Evolutionary conservation across 2,329 filamentous ascomycete species (phyloP), one percentile per base, ranked within the genome.

Genomic region (Trichoderma simmonsii): DNA sequence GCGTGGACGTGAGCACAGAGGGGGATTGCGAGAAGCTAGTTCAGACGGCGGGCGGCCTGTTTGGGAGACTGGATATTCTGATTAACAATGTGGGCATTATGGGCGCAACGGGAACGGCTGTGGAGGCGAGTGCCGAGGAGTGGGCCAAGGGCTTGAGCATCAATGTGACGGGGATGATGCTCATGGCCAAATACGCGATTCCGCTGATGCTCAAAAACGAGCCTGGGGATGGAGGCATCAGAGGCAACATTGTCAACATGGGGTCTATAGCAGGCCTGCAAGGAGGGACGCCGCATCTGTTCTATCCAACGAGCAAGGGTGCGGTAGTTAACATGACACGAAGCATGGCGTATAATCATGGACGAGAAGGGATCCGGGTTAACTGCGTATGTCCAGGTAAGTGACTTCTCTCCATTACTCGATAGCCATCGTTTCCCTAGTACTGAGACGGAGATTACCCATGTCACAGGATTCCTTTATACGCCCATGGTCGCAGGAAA

Each of bases 161-260:
- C 61, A 92, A 92, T 75, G 87, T 92, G 4, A 85, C 85, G 5
- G 89, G 86, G 75, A 92, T 92, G 89, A 86, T 91, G 34, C 82
- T 87, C 70, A 91, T 92, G 88, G 82, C 83, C 21, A 90, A 90
- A 75, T 86, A 87, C 74, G 85, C 85, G 0, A 86, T 92, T 34
- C 90, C 89, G 0, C 85, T 81, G 3, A 92, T 92, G 89, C 73
- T 75, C 28, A 83, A 82, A 70, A 90, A 90, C 70, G 80, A 84
- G 14, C 71, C 72, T 32, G 72, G 60, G 18, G 72, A 73, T 15
- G 82, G 82, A 0, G 82, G 85, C 43, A 76, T 80, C 68, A 81
- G 83, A 70, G 87, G 88, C 7, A 83, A 79, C 54, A 88, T 91
- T 72, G 82, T 91, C 75, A 92, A 92, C 76, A 88, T 92, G 83